Percentiles rank a stretch among this genome's conserved stretches.
These are phyloP conservation scores for Alternaria sp. DNA, from an alignment of 2,329 filamentous ascomycete genomes.

Conservation along the genomic window DNA sequence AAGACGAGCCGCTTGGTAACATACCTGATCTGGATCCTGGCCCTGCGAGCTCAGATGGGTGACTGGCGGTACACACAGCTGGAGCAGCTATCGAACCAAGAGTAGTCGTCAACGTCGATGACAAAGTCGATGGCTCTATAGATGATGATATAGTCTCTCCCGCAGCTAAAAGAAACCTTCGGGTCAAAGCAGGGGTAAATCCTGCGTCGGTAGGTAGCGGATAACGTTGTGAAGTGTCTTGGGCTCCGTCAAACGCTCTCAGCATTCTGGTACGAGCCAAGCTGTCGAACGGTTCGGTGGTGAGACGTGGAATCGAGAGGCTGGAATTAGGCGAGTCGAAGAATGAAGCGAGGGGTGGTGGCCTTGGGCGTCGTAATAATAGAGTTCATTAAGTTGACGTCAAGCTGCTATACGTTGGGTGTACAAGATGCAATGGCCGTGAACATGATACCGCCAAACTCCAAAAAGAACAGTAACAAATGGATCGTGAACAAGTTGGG, in stretches of 20 bases:
- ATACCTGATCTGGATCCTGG: constrained; percentile 7
- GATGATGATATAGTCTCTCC: constrained; percentile 14
- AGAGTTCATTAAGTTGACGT: constrained; percentile 32
- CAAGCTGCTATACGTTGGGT: constrained; percentile 16
- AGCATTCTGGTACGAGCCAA: constrained; percentile 26
- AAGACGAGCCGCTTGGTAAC: neutral
- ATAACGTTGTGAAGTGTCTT: constrained; percentile 30
- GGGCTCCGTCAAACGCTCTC: constrained; percentile 21
- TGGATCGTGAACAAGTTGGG: neutral
- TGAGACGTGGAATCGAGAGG: constrained; percentile 6
- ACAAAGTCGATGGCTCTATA: neutral
- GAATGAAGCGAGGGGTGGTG: neutral
- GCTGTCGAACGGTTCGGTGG: neutral
- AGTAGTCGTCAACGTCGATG: neutral
- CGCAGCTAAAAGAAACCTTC: constrained; percentile 25
- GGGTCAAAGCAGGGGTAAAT: constrained; percentile 27
- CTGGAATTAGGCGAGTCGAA: neutral
- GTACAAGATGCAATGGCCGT: constrained; percentile 10
- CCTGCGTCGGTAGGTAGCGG: constrained; percentile 27
- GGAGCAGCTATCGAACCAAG: constrained; percentile 1
- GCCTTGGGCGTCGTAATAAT: constrained; percentile 17
- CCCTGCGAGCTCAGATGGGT: constrained; percentile 7
- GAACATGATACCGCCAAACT: constrained; percentile 9
- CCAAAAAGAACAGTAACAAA: constrained; percentile 1
- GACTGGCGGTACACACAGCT: neutral